Percentiles rank a stretch among this genome's conserved stretches.
phyloP scores from a whole-genome alignment of 371 early-diverging fungal genomes.

The Mucor piriformis region DNA sequence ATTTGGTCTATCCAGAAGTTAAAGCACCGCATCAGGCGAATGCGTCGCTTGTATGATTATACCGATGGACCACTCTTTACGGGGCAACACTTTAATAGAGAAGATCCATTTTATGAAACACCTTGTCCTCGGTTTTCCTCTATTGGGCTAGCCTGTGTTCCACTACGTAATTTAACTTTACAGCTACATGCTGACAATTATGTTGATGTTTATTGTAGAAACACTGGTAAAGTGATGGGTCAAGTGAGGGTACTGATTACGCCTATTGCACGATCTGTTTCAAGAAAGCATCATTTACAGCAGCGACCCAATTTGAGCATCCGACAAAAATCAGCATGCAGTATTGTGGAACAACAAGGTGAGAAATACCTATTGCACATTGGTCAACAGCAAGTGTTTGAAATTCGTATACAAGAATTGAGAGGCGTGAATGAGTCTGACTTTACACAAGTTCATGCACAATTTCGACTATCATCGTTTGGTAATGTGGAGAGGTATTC shows the following conservation, averaged over 20 bases:
- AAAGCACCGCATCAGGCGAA: conserved; percentile 62
- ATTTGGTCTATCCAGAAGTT: conserved; percentile 73
- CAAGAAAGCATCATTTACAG: conserved; percentile 15
- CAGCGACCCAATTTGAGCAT: conserved; percentile 5
- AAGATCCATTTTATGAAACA: conserved; percentile 73
- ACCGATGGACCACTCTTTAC: conserved; percentile 67
- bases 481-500: conserved; percentile 45
- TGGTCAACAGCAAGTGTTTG: conserved; percentile 68
- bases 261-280: conserved; percentile 41
- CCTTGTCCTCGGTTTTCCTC: conserved; percentile 58
- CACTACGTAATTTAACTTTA: conserved; percentile 51
- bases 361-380: conserved; percentile 33
- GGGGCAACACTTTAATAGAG: conserved; percentile 50
- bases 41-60: conserved; percentile 74
- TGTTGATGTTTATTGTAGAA: conserved; percentile 62
- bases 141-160: conserved; percentile 60
- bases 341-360: conserved; percentile 2
- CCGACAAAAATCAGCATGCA: conserved; percentile 6
- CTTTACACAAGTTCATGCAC: conserved; percentile 77
- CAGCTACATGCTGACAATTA: conserved; percentile 57
- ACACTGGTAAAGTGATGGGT: conserved; percentile 56
- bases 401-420: conserved; percentile 66
- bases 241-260: conserved; percentile 49
- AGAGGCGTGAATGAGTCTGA: conserved; percentile 64
- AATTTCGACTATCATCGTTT: conserved; percentile 69